Conservation (phyloP, 1,284 basidiomycete genomes). For the Tetrapyrgos nigripes region DNA sequence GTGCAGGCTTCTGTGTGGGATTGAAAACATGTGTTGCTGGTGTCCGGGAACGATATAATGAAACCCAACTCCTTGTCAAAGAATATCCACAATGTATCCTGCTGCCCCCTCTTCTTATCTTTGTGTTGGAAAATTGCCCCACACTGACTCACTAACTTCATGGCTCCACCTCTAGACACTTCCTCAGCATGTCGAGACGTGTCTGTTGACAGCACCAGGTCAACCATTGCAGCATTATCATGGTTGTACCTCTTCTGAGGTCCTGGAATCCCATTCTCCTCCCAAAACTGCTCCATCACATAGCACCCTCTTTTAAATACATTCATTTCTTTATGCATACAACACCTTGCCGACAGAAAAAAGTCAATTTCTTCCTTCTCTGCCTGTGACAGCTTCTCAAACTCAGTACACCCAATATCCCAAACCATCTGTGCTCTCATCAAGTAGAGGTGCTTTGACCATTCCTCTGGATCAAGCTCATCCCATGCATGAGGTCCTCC, state of each 20-base stretch:
- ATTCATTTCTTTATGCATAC: conserved; percentile 41
- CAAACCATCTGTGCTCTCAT: neutral
- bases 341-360: conserved; percentile 33
- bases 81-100: conserved; percentile 21
- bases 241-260: conserved; percentile 18
- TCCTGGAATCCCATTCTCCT: neutral
- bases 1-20: conserved; percentile 33
- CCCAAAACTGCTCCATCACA: conserved; percentile 19
- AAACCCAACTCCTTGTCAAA: conserved; percentile 23
- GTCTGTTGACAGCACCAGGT: conserved; percentile 9
- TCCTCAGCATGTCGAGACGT: conserved; percentile 29
- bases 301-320: conserved; percentile 31
- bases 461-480: neutral
- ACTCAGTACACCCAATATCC: conserved; percentile 16
- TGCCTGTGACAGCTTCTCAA: conserved; percentile 15
- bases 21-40: conserved; percentile 37
- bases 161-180: conserved; percentile 30
- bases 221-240: conserved; percentile 20
- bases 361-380: conserved; percentile 19
- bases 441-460: neutral
- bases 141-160: conserved; percentile 31
- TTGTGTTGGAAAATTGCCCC: conserved; percentile 41
- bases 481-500: conserved; percentile 8
- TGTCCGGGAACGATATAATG: conserved; percentile 32
- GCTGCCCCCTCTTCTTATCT: conserved; percentile 24